Evolutionary conservation across 2,329 filamentous ascomycete genomes (phyloP), one percentile per base, ranked within the genome.

Genomic region (Aspergillus terreus): DNA sequence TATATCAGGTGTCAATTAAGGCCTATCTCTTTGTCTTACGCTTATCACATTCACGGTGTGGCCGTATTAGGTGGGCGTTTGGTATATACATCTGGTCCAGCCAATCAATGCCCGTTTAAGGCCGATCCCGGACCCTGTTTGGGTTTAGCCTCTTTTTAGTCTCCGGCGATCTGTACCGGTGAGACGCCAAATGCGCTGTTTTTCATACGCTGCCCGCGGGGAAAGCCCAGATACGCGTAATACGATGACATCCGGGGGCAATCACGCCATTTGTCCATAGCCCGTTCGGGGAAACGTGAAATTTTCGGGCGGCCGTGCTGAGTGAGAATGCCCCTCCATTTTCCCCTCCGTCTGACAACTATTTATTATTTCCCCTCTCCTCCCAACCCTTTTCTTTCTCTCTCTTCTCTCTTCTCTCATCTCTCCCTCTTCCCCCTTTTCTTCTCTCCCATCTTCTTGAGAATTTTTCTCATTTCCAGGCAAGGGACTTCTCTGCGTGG

Each of bases 371-470:
- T 40, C 30, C 35, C 46, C 47, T 59, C 50, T 47, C 58, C 51
- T 52, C 40, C 47, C 55, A 47, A 55, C 49, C 38, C 21, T 48
- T 32, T 42, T 44, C 47, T 50, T 52, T 41, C 49, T 50, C 47
- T 45, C 44, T 43, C 47, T 46, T 46, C 38, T 47, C 25, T 42
- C 42, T 45, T 44, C 49, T 36, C 38, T 45, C 40, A 27, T 44
- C 46, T 40, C 23, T 36, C 49, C 23, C 46, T 49, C 58, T 51
- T 47, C 58, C 51, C 51, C 40, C 47, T 50, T 55, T 49, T 55
- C 49, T 50, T 54, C 50, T 30, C 49, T 62, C 62, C 61, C 56
- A 60, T 61, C 58, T 61, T 58, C 55, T 56, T 17, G 15, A n/a
- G 14, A n/a, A n/a, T 38, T 38, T 17, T 15, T 38, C 14, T n/a